A percentile compares a stretch with the other conserved stretches of the same genome.
Conservation (phyloP, 1,284 basidiomycete species). For the Cerrena zonata region DNA sequence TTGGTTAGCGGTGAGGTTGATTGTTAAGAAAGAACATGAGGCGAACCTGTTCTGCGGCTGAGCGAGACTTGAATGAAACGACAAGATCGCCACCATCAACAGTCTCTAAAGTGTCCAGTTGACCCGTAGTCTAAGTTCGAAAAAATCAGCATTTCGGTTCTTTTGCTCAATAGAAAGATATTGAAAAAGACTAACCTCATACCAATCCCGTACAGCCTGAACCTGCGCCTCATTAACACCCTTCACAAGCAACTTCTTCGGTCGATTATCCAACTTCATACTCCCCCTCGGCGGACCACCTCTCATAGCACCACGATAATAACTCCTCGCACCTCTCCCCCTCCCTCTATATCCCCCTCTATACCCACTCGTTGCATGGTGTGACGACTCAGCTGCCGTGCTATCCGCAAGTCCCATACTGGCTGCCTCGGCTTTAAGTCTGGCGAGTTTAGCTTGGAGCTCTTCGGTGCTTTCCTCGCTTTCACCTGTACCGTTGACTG, state of each 20-base stretch:
- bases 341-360: constrained; percentile 69
- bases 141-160: constrained; percentile 10
- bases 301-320: constrained; percentile 56
- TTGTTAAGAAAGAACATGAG: not conserved
- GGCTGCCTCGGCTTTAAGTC: constrained; percentile 80
- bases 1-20: not conserved
- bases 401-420: constrained; percentile 68
- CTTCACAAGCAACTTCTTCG: constrained; percentile 74
- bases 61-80: constrained; percentile 62
- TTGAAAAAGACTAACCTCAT: constrained; percentile 53
- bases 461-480: constrained; percentile 61
- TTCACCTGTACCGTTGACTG: constrained; percentile 31
- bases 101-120: constrained; percentile 56
- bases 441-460: constrained; percentile 73
- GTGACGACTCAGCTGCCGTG: constrained; percentile 21
- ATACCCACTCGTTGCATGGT: constrained; percentile 32
- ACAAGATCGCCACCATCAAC: constrained; percentile 51
- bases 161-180: constrained; percentile 3
- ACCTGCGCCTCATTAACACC: constrained; percentile 52
- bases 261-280: constrained; percentile 88
- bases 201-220: constrained; percentile 74
- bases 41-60: constrained; percentile 68
- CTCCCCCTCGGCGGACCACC: constrained; percentile 60
- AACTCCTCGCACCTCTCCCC: constrained; percentile 60
- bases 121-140: constrained; percentile 61